Base-by-base conservation (phyloP, 768 basidiomycete species). In the Agaricus subrufescens region DNA sequence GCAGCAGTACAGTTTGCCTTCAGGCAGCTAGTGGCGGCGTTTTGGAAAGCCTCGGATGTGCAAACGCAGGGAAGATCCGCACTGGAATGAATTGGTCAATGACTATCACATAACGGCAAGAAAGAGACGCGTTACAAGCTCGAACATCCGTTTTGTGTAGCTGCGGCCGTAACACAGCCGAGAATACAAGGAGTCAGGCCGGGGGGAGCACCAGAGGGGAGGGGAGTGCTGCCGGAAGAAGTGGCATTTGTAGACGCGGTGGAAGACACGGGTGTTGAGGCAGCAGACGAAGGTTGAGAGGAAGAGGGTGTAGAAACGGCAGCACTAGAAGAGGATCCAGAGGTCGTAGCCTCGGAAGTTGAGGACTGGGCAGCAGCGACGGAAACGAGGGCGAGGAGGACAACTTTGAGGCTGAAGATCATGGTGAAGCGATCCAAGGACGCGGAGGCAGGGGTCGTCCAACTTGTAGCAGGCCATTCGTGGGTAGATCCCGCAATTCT, bases 51-150 rank as follows among this genome's bases (percentile, higher is more conserved):
- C 1, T 62, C 61, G 12, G 66, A 67, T 1, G 56, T 50, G 53
- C 66, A 67, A 27, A 65, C 63, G 30, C 66, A 67, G 2, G 27
- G 2, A 1, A 52, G n/a, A 45, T 67, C 58, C 38, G 63, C 57
- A 58, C 66, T 67, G 12, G 12, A 23, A 25, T 48, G 1, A 37
- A 8, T 7, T 27, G 3, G 44, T 55, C 11, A 52, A 27, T 19
- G 19, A 26, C 8, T 42, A 6, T 3, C 42, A 15, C 19, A 52
- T 40, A 10, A 11, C 10, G 34, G 27, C 43, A 39, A 38, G 27
- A 44, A 29, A 30, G 4, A 34, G 15, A 34, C 26, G 23, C 58
- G 63, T 4, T 58, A 67, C 66, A 65, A 63, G 23, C 31, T 19
- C 23, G 45, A 12, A 30, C 66, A 67, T 0, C 52, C 54, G 38